phyloP scores from a whole-genome alignment of 2,329 filamentous ascomycete genomes.

The Epichloe festucae region DNA sequence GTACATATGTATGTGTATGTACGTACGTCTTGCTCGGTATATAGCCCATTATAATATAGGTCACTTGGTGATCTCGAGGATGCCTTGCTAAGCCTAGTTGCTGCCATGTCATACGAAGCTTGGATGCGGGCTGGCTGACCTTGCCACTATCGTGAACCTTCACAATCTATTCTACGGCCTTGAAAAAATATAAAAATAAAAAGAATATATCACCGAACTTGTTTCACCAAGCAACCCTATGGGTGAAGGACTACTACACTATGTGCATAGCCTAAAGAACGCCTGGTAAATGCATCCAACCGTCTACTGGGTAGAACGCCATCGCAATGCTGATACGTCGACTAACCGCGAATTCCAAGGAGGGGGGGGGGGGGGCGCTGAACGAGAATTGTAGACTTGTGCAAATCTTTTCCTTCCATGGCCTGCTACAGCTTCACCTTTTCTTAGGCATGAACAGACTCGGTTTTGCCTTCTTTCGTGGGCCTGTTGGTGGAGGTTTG shows the following conservation, averaged over 20 bases:
- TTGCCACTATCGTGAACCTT: background rate
- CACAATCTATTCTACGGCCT: background rate
- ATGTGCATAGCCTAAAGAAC: background rate
- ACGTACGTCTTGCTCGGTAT: too few species aligned
- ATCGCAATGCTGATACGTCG: slow-evolving; percentile 3
- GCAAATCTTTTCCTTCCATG: background rate
- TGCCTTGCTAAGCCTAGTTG: too few species aligned
- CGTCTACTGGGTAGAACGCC: slow-evolving; percentile 2
- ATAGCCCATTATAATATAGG: too few species aligned
- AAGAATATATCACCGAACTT: background rate
- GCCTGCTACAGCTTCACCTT: slow-evolving; percentile 4
- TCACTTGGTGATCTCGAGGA: too few species aligned
- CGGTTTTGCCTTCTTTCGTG: slow-evolving; percentile 10
- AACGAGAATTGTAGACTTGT: background rate
- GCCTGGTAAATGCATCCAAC: background rate
- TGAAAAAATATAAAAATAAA: background rate
- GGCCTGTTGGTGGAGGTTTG: slow-evolving; percentile 3
- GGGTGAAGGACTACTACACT: background rate
- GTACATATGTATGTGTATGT: too few species aligned
- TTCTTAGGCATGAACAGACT: slow-evolving; percentile 13
- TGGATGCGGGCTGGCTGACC: background rate
- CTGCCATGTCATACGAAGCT: background rate
- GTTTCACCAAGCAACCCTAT: background rate
- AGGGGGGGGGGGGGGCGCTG: background rate
- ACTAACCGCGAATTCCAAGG: too few species aligned